Evolutionary conservation across 2,329 filamentous ascomycete species (phyloP).

Genomic region (Didymella pinodella): DNA sequence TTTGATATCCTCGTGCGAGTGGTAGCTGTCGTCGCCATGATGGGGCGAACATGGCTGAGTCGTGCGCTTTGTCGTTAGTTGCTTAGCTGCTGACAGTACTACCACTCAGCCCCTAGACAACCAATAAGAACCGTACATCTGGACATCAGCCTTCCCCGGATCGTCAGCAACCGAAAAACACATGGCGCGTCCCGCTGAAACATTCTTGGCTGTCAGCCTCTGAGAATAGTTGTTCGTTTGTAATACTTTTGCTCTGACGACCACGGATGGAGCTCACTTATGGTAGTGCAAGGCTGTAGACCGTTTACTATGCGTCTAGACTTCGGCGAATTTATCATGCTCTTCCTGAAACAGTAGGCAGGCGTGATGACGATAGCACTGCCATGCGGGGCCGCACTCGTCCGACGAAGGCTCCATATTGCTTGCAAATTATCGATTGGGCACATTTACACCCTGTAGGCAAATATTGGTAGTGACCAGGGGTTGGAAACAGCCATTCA

Average conservation of each 20-base stretch:
- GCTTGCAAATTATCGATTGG: too few relatives aligned
- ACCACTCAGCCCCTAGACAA: background rate
- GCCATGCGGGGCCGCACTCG: background rate
- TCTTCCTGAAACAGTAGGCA: background rate
- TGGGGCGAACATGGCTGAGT: slow-evolving; percentile 8
- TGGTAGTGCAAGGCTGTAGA: background rate
- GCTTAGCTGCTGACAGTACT: slow-evolving; percentile 14
- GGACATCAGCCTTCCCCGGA: slow-evolving; percentile 9
- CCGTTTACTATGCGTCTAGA: background rate
- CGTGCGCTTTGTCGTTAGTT: slow-evolving; percentile 1
- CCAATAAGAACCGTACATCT: background rate
- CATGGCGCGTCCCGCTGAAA: background rate
- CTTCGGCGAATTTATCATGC: background rate
- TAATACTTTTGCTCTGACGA: background rate
- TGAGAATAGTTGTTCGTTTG: slow-evolving; percentile 12
- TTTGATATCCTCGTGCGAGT: background rate
- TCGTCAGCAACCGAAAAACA: slow-evolving; percentile 17
- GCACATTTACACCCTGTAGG: too few relatives aligned
- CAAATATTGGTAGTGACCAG: too few relatives aligned
- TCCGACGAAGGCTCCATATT: too few relatives aligned
- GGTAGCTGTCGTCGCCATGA: background rate
- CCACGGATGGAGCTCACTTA: background rate
- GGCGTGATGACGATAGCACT: background rate
- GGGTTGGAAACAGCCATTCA: too few relatives aligned
- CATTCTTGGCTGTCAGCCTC: slow-evolving; percentile 8